Evolutionary conservation across 1,284 basidiomycete species (phyloP), one percentile per base, ranked within the genome.

Genomic region (Cronartium ribicola): DNA sequence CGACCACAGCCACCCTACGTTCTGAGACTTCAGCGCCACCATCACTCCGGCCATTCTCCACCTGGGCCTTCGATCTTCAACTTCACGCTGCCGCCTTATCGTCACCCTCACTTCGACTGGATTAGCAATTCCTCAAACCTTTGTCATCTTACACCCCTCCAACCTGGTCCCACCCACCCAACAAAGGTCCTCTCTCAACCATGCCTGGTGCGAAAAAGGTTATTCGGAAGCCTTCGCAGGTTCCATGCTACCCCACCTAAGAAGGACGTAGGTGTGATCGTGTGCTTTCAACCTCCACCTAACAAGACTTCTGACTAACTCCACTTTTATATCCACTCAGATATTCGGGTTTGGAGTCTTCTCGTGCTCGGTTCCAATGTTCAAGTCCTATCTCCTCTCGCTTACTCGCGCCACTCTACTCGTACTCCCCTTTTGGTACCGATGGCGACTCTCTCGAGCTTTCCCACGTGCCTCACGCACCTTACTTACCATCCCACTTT

Each of bases 381-480:
- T 84, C 60, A 84, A 84, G 76, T 81, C 81, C 14, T 78, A 77
- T 5, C 77, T 84, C 37, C 78, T 84, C 41, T 79, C 79, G 61
- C 76, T 84, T 6, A 83, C 84, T 13, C 77, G 84, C 43, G 79
- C 82, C 43, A 81, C 81, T 5, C 78, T 85, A 40, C 76, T 85
- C 61, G 80, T 83, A 65, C 78, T 85, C 13, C 84, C 84, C 4
- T 85, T 85, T 76, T 81, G 83, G 13, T 84, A 82, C 76, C 78
- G 82, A 40, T 84, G 82, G 78, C 81, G 48, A 72, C 48, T 72
- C 7, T 61, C 63, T 46, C 36, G 46, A 29, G 40, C 65, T 41
- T 72, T 72, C 22, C 70, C 70, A 2, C 36, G 63, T 43, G 70
- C 70, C 14, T 72, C 67, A 8, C 36, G 72, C 44, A 64, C 66